A percentile compares a stretch with the other conserved stretches of the same genome.
phyloP scores from a whole-genome alignment of 2,329 filamentous ascomycete species.

The Ophiostoma sp. region DNA sequence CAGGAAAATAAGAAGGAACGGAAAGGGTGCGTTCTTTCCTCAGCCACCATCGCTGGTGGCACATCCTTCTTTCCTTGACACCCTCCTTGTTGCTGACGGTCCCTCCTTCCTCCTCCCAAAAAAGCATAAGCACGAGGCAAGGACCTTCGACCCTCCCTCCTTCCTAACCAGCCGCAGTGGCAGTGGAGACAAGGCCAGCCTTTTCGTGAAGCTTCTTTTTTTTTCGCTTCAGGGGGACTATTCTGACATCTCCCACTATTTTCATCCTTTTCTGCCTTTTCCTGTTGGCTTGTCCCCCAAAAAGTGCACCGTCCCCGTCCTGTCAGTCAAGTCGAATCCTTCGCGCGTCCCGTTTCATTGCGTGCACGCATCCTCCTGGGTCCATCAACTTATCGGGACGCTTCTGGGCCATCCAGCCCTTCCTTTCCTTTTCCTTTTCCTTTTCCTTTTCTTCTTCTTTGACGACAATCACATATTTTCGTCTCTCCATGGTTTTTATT shows the following conservation, averaged over 20 bases:
- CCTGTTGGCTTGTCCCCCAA: neutral
- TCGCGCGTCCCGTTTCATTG: conserved; percentile 8
- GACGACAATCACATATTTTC: neutral
- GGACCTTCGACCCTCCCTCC: neutral
- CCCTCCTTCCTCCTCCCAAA: neutral
- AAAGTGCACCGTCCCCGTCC: neutral
- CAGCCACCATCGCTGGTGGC: neutral
- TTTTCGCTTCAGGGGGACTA: neutral
- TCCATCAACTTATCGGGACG: neutral
- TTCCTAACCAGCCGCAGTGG: conserved; percentile 15
- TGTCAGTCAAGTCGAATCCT: neutral
- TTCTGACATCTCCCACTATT: neutral
- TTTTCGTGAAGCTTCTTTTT: conserved; percentile 15
- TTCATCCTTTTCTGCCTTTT: neutral
- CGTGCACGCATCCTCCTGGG: conserved; percentile 10
- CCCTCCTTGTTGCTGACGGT: conserved; percentile 11
- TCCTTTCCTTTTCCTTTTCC: neutral
- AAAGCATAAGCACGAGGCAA: neutral
- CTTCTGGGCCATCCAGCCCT: neutral
- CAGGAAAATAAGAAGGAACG: neutral
- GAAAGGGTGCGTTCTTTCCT: conserved; percentile 5
- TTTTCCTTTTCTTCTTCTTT: neutral
- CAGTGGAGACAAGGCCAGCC: conserved; percentile 3
- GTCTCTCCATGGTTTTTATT: neutral
- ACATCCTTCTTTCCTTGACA: neutral